phyloP scores from a whole-genome alignment of 2,329 filamentous ascomycete species.

The Ramichloridium luteum region DNA sequence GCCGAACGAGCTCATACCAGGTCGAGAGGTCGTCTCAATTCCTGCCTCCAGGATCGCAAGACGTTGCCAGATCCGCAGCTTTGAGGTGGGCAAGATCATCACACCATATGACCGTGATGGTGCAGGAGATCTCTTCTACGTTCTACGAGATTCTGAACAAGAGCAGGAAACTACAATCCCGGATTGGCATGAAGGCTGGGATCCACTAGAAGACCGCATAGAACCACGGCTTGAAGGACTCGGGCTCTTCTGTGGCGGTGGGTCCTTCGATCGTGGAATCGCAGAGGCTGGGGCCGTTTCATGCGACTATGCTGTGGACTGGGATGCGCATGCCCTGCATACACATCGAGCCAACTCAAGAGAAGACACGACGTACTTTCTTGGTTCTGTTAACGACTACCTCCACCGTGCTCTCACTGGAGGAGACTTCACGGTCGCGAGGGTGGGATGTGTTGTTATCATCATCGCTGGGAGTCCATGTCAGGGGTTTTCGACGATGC shows the following conservation, averaged over 20 bases:
- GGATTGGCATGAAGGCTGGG: slow-evolving; percentile 28
- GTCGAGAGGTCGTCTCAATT: slow-evolving; percentile 33
- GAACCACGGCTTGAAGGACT: slow-evolving; percentile 35
- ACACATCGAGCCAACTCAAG: slow-evolving; percentile 58
- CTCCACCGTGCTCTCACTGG: slow-evolving; percentile 45
- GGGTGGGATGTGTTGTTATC: slow-evolving; percentile 52
- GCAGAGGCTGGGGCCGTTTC: slow-evolving; percentile 57
- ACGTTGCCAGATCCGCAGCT: slow-evolving; percentile 50
- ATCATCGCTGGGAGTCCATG: slow-evolving; percentile 66
- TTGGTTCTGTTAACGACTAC: slow-evolving; percentile 61
- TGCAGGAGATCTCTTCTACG: slow-evolving; percentile 51
- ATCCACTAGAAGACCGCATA: not conserved
- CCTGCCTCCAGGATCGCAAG: slow-evolving; percentile 35
- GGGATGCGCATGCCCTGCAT: slow-evolving; percentile 50
- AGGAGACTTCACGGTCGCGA: slow-evolving; percentile 37
- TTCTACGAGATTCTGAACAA: slow-evolving; percentile 6
- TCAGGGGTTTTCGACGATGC: slow-evolving; percentile 59
- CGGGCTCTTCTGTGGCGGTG: slow-evolving; percentile 67
- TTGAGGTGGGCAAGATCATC: slow-evolving; percentile 34
- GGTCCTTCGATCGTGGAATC: slow-evolving; percentile 63
- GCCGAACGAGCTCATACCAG: slow-evolving; percentile 51
- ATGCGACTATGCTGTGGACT: slow-evolving; percentile 58
- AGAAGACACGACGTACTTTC: slow-evolving; percentile 42
- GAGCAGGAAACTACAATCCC: not conserved
- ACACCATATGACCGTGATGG: slow-evolving; percentile 55